A percentile compares a stretch with the other conserved stretches of the same genome.
phyloP scores from a whole-genome alignment of 106 monocot species.

The Acorus calamus region DNA sequence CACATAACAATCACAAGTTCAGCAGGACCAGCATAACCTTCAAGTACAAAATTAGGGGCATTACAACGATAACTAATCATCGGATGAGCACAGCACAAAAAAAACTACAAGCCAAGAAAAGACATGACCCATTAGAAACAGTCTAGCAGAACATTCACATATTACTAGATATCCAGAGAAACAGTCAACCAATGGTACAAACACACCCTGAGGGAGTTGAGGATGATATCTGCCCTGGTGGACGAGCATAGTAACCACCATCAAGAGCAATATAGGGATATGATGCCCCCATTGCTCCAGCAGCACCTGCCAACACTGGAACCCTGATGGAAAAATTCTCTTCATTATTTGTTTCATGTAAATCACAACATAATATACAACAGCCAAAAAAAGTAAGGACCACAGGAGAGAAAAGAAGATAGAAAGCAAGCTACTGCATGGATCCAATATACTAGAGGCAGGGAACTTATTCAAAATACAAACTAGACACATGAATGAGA shows the following conservation, averaged over 20 bases:
- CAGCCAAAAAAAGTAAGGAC: too few relatives aligned
- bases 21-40: too few relatives aligned
- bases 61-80: too few relatives aligned
- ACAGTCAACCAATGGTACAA: neutral
- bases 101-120: too few relatives aligned
- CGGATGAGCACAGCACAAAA: too few relatives aligned
- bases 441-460: neutral
- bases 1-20: too few relatives aligned
- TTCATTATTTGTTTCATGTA: neutral
- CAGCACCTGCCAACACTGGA: slow-evolving; percentile 65
- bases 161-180: neutral
- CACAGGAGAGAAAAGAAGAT: too few relatives aligned
- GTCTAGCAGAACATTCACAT: neutral
- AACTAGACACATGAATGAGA: too few relatives aligned
- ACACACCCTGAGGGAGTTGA: slow-evolving; percentile 44
- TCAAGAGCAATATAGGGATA: slow-evolving; percentile 84
- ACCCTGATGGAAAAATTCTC: slow-evolving; percentile 28
- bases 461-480: neutral
- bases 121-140: too few relatives aligned
- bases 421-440: neutral
- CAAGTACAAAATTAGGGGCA: too few relatives aligned
- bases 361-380: neutral
- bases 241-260: slow-evolving; percentile 43
- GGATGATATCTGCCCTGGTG: slow-evolving; percentile 62
- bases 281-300: slow-evolving; percentile 59